Base-by-base conservation (phyloP, 768 basidiomycete species). In the Hygrocybe coccinea region DNA sequence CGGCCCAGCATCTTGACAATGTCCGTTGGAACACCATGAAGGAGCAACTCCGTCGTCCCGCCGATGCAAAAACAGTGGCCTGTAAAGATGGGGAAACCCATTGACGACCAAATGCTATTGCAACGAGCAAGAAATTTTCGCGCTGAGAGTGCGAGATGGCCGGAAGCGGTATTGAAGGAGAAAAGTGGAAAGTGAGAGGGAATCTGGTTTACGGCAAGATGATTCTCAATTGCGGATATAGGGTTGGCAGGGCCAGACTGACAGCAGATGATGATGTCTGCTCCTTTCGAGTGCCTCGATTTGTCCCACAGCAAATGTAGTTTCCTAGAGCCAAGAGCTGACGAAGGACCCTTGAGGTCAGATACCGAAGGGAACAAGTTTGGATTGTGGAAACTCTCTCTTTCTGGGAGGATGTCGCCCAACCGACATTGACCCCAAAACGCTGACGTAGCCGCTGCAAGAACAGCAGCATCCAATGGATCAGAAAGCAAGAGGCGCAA, bases 31-130 rank as follows among this genome's bases (percentile, higher is more conserved):
- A 76, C 64, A 5, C 71, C 66, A 0, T 58, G 48, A 0, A 69
- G 55, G 0, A 74, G 55, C 5, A 71, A 50, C 17, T 68, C 62
- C 0, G 68, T 71, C 2, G 73, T 71, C 0, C 74, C 72, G 0
- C 74, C 72, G 22, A 74, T 75, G 0, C 64, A 60, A 52, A 74
- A 75, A 44, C 59, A 56, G 47, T 74, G 70, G 0, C 70, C 72
- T 0, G 66, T 57, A 10, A 60, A 56, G 14, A n/a, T 35, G 0
- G 63, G 62, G 9, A 55, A 62, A 2, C 60, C 59, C 15, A 49
- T 14, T 0, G 33, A 9, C 2, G 15, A 14, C 70, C 69, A 69
- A 1, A 71, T 62, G 5, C 46, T 19, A 36, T 71, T 72, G 59
- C 68, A 69, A 0, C 65, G 52, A 0, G 19, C 33, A 1, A 71